These are phyloP conservation scores for Sugiyamaella boreocaroliniensis DNA, from an alignment of 805 yeast species.

Conservation along the genomic window DNA sequence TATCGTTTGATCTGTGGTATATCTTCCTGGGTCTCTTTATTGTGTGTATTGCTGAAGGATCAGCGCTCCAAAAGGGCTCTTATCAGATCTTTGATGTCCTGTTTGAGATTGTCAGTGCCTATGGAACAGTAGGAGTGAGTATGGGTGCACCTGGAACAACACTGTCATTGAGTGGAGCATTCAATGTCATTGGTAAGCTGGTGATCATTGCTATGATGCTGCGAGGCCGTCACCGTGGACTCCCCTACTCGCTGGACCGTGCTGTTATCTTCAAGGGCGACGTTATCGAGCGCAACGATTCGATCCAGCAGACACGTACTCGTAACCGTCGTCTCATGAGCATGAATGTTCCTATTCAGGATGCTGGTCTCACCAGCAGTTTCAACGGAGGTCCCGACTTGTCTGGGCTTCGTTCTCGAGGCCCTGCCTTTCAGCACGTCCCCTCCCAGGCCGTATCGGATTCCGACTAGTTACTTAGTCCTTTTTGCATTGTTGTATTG, in stretches of 20 bases:
- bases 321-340: slow-evolving; percentile 12
- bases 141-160: slow-evolving; percentile 67
- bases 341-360: slow-evolving; percentile 13
- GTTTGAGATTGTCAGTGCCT: slow-evolving; percentile 89
- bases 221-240: slow-evolving; percentile 93
- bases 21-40: slow-evolving; percentile 78
- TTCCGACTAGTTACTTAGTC: not conserved
- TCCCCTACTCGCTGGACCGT: slow-evolving; percentile 88
- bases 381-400: not conserved
- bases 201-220: slow-evolving; percentile 85
- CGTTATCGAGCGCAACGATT: slow-evolving; percentile 28
- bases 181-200: slow-evolving; percentile 67
- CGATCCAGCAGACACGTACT: slow-evolving; percentile 14
- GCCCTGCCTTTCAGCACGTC: not conserved
- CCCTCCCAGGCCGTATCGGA: not conserved
- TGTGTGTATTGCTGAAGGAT: slow-evolving; percentile 80
- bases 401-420: not conserved
- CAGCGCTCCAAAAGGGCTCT: slow-evolving; percentile 42
- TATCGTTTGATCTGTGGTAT: slow-evolving; percentile 94
- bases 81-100: slow-evolving; percentile 67
- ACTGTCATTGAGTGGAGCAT: slow-evolving; percentile 68
- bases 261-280: slow-evolving; percentile 83
- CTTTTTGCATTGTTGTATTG: not conserved
- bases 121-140: slow-evolving; percentile 93
- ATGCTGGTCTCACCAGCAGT: not conserved